Base-by-base conservation (phyloP, 768 basidiomycete species). In the Russula foetens region DNA sequence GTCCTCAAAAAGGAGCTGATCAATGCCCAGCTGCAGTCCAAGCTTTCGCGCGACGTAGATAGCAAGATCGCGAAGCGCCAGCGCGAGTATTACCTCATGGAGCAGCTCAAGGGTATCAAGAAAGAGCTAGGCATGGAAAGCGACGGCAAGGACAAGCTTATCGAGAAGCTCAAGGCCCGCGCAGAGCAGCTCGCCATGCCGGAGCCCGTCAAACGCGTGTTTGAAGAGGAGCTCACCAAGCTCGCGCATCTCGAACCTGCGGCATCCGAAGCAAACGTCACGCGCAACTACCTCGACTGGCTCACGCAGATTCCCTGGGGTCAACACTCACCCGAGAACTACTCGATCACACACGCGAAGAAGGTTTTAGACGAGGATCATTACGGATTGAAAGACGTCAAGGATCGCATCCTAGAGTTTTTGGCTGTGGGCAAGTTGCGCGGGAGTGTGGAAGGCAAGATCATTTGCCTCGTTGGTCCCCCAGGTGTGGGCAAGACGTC, bases 1-100 rank as follows among this genome's bases (percentile, higher is more conserved):
- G 92, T 98, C 1, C 79, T 99, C 64, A 98, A 98, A 80, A 98
- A 98, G 74, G 97, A 98, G 71, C 80, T 98, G 33, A 97, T 98
- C 72, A 98, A 98, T 66, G 93, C 94, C 0, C 93, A 98, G 70
- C 75, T 98, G 52, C 96, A 97, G 73, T 85, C 83, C 68, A 97
- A 96, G 74, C 87, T 98, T 58, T 85, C 87, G 1, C 81, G 91
- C 19, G 95, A 98, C 67, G 94, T 98, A 1, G 93, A 98, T 69
- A 84, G 77, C 77, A 97, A 94, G 76, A 94, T 98, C 61, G 92
- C 92, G 12, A 95, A 96, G 70, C 80, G 94, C 6, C 94, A 97
- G 70, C 77, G 93, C 56, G 94, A 97, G 75, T 95, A 95, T 67
- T 97, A 95, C 69, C 77, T 98, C 53, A 95, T 94, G 90, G 94